Evolutionary conservation across 768 basidiomycete genomes (phyloP).

Genomic region (Leccinum obscurum): DNA sequence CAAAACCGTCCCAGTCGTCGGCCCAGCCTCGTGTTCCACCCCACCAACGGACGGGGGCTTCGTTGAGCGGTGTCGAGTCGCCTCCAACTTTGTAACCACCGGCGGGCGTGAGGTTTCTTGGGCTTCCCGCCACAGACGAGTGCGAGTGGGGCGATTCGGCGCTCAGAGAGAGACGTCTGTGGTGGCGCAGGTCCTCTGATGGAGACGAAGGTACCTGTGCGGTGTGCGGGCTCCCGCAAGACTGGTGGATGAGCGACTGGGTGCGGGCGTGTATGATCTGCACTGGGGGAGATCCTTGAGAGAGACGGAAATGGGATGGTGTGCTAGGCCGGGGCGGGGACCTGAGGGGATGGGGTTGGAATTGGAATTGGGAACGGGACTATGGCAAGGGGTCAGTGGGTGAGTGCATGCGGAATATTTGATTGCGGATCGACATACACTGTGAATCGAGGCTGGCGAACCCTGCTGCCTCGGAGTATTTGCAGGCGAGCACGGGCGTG

Average conservation of each 20-base stretch:
- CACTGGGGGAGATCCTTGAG: constrained; percentile 2
- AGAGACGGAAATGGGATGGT: constrained; percentile 7
- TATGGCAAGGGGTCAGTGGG: not conserved
- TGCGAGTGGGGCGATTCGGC: constrained; percentile 2
- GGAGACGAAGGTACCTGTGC: constrained; percentile 1
- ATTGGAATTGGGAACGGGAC: constrained; percentile 8
- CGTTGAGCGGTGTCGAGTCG: constrained; percentile 18
- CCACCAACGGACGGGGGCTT: constrained; percentile 22
- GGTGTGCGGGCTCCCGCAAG: constrained; percentile 5
- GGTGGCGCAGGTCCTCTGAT: not conserved
- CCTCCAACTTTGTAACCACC: not conserved
- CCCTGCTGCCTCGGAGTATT: constrained; percentile 1
- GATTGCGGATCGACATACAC: constrained; percentile 11
- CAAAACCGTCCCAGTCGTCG: constrained; percentile 18
- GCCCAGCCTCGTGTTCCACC: constrained; percentile 18
- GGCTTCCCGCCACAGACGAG: not conserved
- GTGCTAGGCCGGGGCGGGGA: constrained; percentile 7
- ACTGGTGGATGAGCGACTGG: constrained; percentile 20
- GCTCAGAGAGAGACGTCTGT: constrained; percentile 12
- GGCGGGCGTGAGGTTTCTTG: not conserved
- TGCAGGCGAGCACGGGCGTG: constrained; percentile 9
- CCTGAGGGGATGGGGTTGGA: constrained; percentile 2
- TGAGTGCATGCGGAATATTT: too few species aligned
- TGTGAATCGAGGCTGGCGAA: constrained; percentile 14
- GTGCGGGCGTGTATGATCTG: constrained; percentile 11